Conservation (phyloP, 148 eudicot species). For the Silene conica region DNA sequence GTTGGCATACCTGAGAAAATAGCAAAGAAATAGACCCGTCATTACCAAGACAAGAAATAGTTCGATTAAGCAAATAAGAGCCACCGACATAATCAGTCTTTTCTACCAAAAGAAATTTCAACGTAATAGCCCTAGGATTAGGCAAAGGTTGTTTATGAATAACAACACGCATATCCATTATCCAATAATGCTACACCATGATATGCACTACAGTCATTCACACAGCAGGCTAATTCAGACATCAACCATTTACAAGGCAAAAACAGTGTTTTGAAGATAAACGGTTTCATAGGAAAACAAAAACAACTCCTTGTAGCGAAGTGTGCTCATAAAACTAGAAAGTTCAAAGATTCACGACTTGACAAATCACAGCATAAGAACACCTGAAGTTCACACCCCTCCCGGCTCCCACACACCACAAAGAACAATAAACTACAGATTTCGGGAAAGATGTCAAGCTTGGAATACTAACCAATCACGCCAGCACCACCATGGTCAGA, state of each 20-base stretch:
- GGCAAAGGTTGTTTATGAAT: neutral
- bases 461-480: slow-evolving; percentile 33
- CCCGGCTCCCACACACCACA: neutral
- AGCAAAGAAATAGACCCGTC: neutral
- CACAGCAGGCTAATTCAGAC: neutral
- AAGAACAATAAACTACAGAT: neutral
- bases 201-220: neutral
- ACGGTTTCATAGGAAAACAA: neutral
- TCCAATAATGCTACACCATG: neutral
- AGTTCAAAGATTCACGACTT: neutral
- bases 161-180: neutral
- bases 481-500: slow-evolving; percentile 49
- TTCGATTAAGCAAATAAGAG: neutral
- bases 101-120: slow-evolving; percentile 1
- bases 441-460: neutral
- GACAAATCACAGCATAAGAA: neutral
- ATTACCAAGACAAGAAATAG: neutral
- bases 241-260: neutral
- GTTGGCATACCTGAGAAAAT: slow-evolving; percentile 72
- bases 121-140: neutral
- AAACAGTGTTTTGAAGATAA: neutral
- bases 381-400: neutral
- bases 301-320: neutral
- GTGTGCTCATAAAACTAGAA: neutral
- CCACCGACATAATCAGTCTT: neutral